A percentile compares a stretch with the other conserved stretches of the same genome.
Conservation (phyloP, 2,329 filamentous ascomycete genomes). For the Aureobasidium leucospermi region DNA sequence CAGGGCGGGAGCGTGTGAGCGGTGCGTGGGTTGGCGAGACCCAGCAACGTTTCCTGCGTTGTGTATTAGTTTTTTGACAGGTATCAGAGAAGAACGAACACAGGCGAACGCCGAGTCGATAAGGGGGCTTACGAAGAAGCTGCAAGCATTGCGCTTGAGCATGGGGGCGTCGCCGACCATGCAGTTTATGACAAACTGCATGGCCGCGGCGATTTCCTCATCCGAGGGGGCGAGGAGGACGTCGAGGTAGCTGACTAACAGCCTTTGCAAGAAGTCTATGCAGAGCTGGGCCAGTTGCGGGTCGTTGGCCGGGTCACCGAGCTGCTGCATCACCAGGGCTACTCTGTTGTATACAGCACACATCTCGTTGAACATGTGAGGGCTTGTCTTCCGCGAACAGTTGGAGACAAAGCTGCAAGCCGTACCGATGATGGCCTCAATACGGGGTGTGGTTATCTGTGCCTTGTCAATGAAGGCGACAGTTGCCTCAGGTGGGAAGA, state of each 20-base stretch:
- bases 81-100: neutral
- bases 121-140: constrained; percentile 55
- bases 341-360: constrained; percentile 54
- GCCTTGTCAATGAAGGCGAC: constrained; percentile 53
- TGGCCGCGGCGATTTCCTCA: constrained; percentile 56
- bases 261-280: constrained; percentile 62
- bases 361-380: constrained; percentile 43
- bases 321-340: constrained; percentile 52
- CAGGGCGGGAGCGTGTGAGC: constrained; percentile 23
- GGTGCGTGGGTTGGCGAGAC: constrained; percentile 22
- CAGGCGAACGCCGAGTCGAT: neutral
- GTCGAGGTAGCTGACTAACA: constrained; percentile 54
- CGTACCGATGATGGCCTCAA: constrained; percentile 63
- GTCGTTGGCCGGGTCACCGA: constrained; percentile 58
- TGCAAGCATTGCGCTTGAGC: constrained; percentile 64
- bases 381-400: constrained; percentile 31
- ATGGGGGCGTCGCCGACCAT: constrained; percentile 65
- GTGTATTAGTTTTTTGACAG: constrained; percentile 2
- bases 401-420: constrained; percentile 57
- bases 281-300: constrained; percentile 65
- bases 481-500: constrained; percentile 60
- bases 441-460: constrained; percentile 53
- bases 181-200: constrained; percentile 64
- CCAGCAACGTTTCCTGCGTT: constrained; percentile 18
- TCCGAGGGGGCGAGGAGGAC: constrained; percentile 55